Percentiles rank a stretch among this genome's conserved stretches.
Evolutionary conservation across 768 basidiomycete species (phyloP).

Genomic region (Auricularia heimuer): DNA sequence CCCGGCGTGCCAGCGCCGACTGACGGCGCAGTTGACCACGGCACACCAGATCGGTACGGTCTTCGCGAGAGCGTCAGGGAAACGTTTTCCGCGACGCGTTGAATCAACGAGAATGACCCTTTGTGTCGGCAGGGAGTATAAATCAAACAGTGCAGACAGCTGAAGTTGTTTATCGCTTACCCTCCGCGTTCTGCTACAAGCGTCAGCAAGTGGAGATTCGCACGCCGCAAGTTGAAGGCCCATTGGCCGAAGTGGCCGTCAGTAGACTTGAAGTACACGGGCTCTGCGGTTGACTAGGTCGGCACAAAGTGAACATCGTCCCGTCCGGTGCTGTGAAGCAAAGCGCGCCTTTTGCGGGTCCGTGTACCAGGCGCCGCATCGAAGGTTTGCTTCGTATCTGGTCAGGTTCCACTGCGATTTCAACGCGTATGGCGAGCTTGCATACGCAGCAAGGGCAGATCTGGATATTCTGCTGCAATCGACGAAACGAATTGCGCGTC

Average conservation of each 20-base stretch:
- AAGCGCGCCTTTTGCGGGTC: constrained; percentile 50
- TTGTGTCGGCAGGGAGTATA: neutral
- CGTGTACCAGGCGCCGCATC: constrained; percentile 93
- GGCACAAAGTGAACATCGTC: constrained; percentile 12
- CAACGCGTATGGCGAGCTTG: constrained; percentile 11
- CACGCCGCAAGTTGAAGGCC: constrained; percentile 73
- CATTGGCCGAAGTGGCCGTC: constrained; percentile 82
- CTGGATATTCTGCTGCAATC: constrained; percentile 38
- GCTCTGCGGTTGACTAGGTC: constrained; percentile 10
- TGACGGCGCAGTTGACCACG: constrained; percentile 63
- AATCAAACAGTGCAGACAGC: neutral
- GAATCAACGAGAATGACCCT: constrained; percentile 87
- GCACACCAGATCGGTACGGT: constrained; percentile 94
- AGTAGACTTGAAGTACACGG: constrained; percentile 85
- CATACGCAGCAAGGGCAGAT: constrained; percentile 49
- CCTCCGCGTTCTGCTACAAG: constrained; percentile 45
- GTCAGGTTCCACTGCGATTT: neutral
- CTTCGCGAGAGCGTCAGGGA: constrained; percentile 89
- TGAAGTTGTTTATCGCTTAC: constrained; percentile 28
- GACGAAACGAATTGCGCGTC: constrained; percentile 61
- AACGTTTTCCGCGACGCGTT: constrained; percentile 83
- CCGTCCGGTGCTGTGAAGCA: constrained; percentile 1
- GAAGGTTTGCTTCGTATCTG: constrained; percentile 59
- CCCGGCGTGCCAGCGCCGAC: constrained; percentile 17
- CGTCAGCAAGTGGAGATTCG: constrained; percentile 72